phyloP scores from a whole-genome alignment of 2,329 filamentous ascomycete genomes.

The Aspergillus candidus region DNA sequence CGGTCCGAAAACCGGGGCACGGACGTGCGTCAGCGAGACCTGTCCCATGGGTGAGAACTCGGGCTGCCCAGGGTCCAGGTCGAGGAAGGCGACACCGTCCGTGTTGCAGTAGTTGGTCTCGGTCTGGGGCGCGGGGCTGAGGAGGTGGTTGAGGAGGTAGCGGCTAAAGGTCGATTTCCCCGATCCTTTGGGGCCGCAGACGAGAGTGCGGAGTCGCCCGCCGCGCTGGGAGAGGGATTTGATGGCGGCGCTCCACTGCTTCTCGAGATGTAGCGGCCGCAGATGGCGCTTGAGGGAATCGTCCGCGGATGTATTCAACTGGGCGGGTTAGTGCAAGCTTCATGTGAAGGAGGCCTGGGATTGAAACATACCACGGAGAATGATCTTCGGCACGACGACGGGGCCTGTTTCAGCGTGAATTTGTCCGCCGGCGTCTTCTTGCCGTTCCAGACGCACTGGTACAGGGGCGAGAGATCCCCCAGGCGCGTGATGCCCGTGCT shows the following conservation, averaged over 20 bases:
- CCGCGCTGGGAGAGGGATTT: conserved; percentile 39
- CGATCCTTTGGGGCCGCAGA: conserved; percentile 51
- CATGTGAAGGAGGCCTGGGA: background rate
- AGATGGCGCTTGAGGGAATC: conserved; percentile 38
- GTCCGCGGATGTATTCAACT: conserved; percentile 40
- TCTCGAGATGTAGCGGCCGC: conserved; percentile 38
- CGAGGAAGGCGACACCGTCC: conserved; percentile 48
- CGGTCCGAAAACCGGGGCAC: conserved; percentile 49
- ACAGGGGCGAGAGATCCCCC: conserved; percentile 45
- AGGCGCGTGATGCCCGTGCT: conserved; percentile 41
- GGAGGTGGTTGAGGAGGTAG: conserved; percentile 50
- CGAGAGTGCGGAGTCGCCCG: conserved; percentile 38
- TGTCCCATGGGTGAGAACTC: conserved; percentile 56
- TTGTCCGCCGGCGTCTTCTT: conserved; percentile 29
- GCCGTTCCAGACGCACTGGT: conserved; percentile 49
- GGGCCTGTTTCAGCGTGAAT: conserved; percentile 21
- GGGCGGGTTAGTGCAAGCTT: conserved; percentile 11
- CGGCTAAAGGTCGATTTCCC: conserved; percentile 57
- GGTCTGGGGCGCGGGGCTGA: conserved; percentile 35
- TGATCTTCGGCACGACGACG: conserved; percentile 26
- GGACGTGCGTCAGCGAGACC: conserved; percentile 51
- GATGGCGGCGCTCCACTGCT: conserved; percentile 40
- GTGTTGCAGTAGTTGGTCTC: conserved; percentile 25
- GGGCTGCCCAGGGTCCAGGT: conserved; percentile 55
- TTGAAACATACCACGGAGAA: conserved; percentile 36